These are phyloP conservation scores for Tirmania nivea DNA, from an alignment of 495 filamentous ascomycete species.

Conservation along the genomic window DNA sequence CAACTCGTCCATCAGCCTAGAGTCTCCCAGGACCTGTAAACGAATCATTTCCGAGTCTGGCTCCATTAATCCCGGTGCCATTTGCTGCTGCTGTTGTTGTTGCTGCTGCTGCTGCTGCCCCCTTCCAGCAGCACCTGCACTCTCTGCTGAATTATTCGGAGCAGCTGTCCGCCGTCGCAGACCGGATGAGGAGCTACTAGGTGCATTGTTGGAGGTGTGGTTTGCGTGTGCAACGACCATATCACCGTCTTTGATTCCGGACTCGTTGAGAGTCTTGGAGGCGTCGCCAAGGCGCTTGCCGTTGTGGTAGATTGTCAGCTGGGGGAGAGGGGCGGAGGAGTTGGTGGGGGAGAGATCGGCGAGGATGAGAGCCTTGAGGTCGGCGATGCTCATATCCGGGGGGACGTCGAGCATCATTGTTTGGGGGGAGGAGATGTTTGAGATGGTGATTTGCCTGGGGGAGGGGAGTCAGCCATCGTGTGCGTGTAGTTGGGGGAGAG, in stretches of 20 bases:
- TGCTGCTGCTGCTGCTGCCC: slow-evolving; percentile 20
- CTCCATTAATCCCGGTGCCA: slow-evolving; percentile 23
- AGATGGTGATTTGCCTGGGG: slow-evolving; percentile 63
- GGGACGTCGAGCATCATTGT: slow-evolving; percentile 51
- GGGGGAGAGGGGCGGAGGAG: slow-evolving; percentile 30
- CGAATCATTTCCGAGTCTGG: slow-evolving; percentile 64
- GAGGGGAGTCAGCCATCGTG: neutral
- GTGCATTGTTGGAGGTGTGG: slow-evolving; percentile 22
- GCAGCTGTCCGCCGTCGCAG: slow-evolving; percentile 2
- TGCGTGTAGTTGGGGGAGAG: neutral
- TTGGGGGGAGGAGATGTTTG: slow-evolving; percentile 48
- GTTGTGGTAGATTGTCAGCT: slow-evolving; percentile 51
- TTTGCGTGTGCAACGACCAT: slow-evolving; percentile 73
- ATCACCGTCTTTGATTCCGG: slow-evolving; percentile 71
- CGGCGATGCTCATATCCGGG: slow-evolving; percentile 61
- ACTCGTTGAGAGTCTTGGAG: slow-evolving; percentile 53
- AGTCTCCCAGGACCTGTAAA: slow-evolving; percentile 58
- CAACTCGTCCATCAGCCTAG: slow-evolving; percentile 44
- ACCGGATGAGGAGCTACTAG: slow-evolving; percentile 5
- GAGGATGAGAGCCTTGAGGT: slow-evolving; percentile 64
- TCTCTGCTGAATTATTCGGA: slow-evolving; percentile 11
- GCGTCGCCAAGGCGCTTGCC: slow-evolving; percentile 60
- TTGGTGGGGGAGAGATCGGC: slow-evolving; percentile 31
- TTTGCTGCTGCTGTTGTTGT: slow-evolving; percentile 16
- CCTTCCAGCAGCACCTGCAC: slow-evolving; percentile 18